These are phyloP conservation scores for Emericellopsis atlantica DNA, from an alignment of 2,329 filamentous ascomycete genomes.

Conservation along the genomic window DNA sequence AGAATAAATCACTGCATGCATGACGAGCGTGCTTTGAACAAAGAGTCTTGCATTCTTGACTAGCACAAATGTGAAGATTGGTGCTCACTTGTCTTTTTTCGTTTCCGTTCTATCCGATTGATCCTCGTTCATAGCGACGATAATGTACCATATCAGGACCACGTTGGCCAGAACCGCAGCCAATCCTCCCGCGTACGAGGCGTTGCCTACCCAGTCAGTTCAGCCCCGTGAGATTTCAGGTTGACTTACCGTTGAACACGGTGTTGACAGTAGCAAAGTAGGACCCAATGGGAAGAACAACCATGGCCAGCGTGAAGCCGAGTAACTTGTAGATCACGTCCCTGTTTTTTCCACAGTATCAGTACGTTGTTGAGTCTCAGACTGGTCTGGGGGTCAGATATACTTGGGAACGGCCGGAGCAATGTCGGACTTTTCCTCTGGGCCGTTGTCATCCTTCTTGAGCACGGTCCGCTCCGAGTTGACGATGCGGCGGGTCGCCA, in stretches of 20 bases:
- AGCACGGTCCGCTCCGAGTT: conserved; percentile 54
- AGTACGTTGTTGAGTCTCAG: conserved; percentile 2
- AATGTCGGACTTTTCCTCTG: conserved; percentile 53
- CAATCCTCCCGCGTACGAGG: conserved; percentile 72
- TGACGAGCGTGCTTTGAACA: too few species aligned
- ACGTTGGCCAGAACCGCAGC: conserved; percentile 87
- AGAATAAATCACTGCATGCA: too few species aligned
- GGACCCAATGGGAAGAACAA: conserved; percentile 71
- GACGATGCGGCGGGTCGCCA: conserved; percentile 59
- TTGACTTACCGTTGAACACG: conserved; percentile 57
- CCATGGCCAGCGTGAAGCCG: conserved; percentile 84
- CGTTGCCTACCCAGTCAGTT: conserved; percentile 50
- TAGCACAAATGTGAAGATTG: too few species aligned
- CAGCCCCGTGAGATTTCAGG: neutral
- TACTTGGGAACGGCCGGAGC: conserved; percentile 75
- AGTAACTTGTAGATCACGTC: conserved; percentile 84
- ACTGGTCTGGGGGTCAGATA: conserved; percentile 12
- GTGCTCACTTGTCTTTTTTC: conserved; percentile 18
- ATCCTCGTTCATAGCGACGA: conserved; percentile 88
- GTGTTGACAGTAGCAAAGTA: conserved; percentile 74
- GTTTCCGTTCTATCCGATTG: conserved; percentile 31
- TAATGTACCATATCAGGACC: conserved; percentile 78
- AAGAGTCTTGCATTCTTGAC: conserved; percentile 29
- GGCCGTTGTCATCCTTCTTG: conserved; percentile 40
- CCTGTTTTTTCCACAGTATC: conserved; percentile 24